Conservation (phyloP, 768 basidiomycete genomes). For the Trametes cingulata region DNA sequence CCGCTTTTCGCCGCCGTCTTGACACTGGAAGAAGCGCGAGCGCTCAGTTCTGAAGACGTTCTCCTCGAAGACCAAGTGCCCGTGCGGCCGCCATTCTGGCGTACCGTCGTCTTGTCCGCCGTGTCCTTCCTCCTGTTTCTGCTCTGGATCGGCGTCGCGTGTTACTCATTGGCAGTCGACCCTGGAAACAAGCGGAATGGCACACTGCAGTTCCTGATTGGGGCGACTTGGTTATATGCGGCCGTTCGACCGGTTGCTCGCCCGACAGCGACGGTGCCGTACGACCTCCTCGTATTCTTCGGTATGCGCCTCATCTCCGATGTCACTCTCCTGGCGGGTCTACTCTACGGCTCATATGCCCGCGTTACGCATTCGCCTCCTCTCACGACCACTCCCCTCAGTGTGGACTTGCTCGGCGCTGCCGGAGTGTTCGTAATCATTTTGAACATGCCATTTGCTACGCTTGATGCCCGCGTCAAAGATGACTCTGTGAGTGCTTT, state of each 20-base stretch:
- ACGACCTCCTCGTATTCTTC: conserved; percentile 64
- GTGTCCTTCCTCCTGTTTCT: conserved; percentile 58
- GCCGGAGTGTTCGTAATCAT: conserved; percentile 47
- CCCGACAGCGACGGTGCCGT: conserved; percentile 59
- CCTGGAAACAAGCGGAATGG: conserved; percentile 34
- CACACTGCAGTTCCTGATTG: conserved; percentile 47
- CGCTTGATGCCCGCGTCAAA: conserved; percentile 54
- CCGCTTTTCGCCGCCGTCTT: conserved; percentile 28
- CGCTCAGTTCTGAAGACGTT: conserved; percentile 19
- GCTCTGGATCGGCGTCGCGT: conserved; percentile 58
- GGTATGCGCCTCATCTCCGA: conserved; percentile 46
- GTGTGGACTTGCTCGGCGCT: conserved; percentile 47
- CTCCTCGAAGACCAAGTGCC: conserved; percentile 1
- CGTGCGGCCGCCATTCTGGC: conserved; percentile 52
- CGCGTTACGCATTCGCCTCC: conserved; percentile 44
- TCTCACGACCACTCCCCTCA: conserved; percentile 27
- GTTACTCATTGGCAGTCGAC: conserved; percentile 47
- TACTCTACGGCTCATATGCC: conserved; percentile 51
- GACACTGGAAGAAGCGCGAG: conserved; percentile 32
- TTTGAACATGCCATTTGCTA: conserved; percentile 62
- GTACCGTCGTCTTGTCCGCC: conserved; percentile 53
- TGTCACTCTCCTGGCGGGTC: conserved; percentile 52
- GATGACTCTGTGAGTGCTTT: conserved; percentile 58
- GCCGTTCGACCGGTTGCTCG: conserved; percentile 52
- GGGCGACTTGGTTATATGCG: conserved; percentile 68